Percentiles rank a stretch among this genome's conserved stretches.
phyloP scores from a whole-genome alignment of 352 stramenopile genomes.

The Blastocystis sp. region DNA sequence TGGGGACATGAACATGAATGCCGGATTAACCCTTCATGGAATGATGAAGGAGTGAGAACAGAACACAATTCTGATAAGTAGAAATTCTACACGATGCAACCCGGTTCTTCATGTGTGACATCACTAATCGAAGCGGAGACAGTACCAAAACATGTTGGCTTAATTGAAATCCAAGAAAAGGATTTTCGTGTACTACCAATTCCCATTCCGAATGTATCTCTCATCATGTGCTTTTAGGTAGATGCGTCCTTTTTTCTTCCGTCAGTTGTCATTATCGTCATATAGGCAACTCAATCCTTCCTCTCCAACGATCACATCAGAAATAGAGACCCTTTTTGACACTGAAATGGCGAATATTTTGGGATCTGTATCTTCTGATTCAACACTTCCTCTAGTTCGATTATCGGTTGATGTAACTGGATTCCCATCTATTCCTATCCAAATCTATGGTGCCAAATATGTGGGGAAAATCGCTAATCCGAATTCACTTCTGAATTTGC shows the following conservation, averaged over 20 bases:
- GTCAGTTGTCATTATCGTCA: conserved; percentile 76
- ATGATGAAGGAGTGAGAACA: conserved; percentile 68
- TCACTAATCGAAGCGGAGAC: conserved; percentile 81
- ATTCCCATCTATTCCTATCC: conserved; percentile 30
- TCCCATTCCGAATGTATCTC: conserved; percentile 70
- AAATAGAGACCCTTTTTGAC: conserved; percentile 17
- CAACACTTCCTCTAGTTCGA: conserved; percentile 33
- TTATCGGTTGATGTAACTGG: conserved; percentile 15
- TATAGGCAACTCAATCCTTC: conserved; percentile 66
- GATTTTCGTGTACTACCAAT: conserved; percentile 80
- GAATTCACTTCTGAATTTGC: neutral
- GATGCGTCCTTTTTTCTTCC: conserved; percentile 84
- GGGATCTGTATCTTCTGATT: neutral
- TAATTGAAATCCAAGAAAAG: conserved; percentile 73
- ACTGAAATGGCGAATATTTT: neutral
- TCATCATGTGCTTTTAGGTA: conserved; percentile 62
- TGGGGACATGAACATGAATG: conserved; percentile 98
- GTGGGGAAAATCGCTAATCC: conserved; percentile 54
- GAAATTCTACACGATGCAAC: conserved; percentile 87
- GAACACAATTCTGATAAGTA: neutral
- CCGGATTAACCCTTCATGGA: conserved; percentile 78
- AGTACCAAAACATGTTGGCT: conserved; percentile 74
- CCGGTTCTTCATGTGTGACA: conserved; percentile 87
- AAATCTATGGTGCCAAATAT: conserved; percentile 52
- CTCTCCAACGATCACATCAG: conserved; percentile 80